phyloP scores from a whole-genome alignment of 352 stramenopile genomes.

The Phytophthora brassicae region DNA sequence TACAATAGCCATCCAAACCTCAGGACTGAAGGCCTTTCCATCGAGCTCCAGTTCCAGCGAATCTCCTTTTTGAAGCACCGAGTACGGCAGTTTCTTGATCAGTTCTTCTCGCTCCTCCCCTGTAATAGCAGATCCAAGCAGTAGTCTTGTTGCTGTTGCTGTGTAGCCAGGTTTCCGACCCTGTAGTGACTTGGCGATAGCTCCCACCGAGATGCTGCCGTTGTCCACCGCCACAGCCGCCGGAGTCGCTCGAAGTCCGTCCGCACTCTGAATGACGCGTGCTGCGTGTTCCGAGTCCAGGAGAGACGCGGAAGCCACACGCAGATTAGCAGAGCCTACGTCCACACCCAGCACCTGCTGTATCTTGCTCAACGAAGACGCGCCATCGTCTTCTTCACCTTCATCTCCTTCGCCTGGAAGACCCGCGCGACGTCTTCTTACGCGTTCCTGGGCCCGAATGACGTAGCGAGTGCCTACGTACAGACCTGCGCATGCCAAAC shows the following conservation, averaged over 20 bases:
- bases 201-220: constrained; percentile 49
- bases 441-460: constrained; percentile 57
- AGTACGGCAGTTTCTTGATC: constrained; percentile 46
- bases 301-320: constrained; percentile 44
- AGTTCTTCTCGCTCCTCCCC: constrained; percentile 34
- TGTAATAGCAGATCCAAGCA: constrained; percentile 35
- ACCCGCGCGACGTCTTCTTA: constrained; percentile 43
- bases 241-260: constrained; percentile 53
- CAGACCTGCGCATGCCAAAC: constrained; percentile 42
- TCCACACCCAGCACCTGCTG: constrained; percentile 60
- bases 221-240: constrained; percentile 67
- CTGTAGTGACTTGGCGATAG: constrained; percentile 48
- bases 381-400: constrained; percentile 15
- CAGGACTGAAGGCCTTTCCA: constrained; percentile 56
- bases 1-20: constrained; percentile 30
- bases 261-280: constrained; percentile 58
- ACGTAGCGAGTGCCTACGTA: constrained; percentile 63
- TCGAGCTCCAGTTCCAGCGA: constrained; percentile 45
- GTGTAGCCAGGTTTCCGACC: constrained; percentile 62
- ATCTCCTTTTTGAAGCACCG: constrained; percentile 25
- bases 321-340: constrained; percentile 53
- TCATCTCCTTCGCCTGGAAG: constrained; percentile 50
- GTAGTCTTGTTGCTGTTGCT: constrained; percentile 48
- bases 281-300: constrained; percentile 17
- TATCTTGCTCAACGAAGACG: constrained; percentile 21